These are phyloP conservation scores for Lentinula lateritia DNA, from an alignment of 768 basidiomycete genomes.

Conservation along the genomic window DNA sequence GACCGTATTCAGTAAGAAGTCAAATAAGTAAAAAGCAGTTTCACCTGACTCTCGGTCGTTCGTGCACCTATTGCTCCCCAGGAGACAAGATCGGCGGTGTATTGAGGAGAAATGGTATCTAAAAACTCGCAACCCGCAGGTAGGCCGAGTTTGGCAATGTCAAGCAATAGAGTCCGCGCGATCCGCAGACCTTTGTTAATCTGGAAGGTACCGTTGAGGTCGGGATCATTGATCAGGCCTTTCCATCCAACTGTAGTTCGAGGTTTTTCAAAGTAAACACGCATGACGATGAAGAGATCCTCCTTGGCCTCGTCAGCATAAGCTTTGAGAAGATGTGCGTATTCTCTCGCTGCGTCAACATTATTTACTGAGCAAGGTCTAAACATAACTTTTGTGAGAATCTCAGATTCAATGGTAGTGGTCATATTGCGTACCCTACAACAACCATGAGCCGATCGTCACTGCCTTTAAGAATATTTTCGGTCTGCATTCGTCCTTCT, in stretches of 20 bases:
- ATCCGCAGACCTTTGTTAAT: conserved; percentile 94
- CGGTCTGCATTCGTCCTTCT: conserved; percentile 73
- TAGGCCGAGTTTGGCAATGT: conserved; percentile 85
- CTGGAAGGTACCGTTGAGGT: conserved; percentile 88
- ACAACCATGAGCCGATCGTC: conserved; percentile 94
- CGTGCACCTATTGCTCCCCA: conserved; percentile 97
- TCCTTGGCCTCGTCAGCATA: conserved; percentile 80
- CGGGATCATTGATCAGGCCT: conserved; percentile 96
- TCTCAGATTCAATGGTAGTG: background rate
- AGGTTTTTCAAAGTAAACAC: conserved; percentile 97
- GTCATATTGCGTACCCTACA: conserved; percentile 56
- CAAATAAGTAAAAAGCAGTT: background rate
- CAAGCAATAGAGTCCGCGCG: conserved; percentile 81
- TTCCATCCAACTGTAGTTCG: conserved; percentile 99
- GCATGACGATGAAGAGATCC: conserved; percentile 94
- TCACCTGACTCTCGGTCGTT: conserved; percentile 78
- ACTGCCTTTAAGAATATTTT: conserved; percentile 75
- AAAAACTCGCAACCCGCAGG: conserved; percentile 98
- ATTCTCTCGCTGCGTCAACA: conserved; percentile 78
- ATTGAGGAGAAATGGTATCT: conserved; percentile 74
- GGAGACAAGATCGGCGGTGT: conserved; percentile 85
- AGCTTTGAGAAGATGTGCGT: conserved; percentile 70
- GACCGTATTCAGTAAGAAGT: background rate
- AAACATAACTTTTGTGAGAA: background rate
- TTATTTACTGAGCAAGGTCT: conserved; percentile 97